These are phyloP conservation scores for Amaranthus cruentus DNA, from an alignment of 148 eudicot genomes.

Conservation along the genomic window DNA sequence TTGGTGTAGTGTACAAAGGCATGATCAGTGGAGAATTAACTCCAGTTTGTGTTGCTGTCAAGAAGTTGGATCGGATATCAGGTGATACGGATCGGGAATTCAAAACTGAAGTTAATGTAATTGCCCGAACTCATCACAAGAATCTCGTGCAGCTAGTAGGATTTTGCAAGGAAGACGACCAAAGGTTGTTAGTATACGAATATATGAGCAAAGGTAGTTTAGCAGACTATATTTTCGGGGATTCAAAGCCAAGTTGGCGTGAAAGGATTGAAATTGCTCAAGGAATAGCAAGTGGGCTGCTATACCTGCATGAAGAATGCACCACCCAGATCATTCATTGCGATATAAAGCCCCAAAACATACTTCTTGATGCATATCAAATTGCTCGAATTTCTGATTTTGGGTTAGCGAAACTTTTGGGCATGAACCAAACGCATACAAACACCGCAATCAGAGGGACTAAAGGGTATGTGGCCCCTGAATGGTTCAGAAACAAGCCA, in stretches of 20 bases:
- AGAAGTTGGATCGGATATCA: slow-evolving; percentile 16
- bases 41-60: slow-evolving; percentile 8
- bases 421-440: slow-evolving; percentile 10
- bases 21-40: slow-evolving; percentile 12
- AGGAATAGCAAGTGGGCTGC: slow-evolving; percentile 39
- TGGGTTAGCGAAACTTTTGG: slow-evolving; percentile 55
- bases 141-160: slow-evolving; percentile 40
- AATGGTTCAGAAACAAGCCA: slow-evolving; percentile 27
- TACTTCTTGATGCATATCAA: slow-evolving; percentile 44
- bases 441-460: slow-evolving; percentile 53
- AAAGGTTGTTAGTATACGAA: not conserved
- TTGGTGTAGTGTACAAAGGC: slow-evolving; percentile 46
- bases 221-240: slow-evolving; percentile 20
- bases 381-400: slow-evolving; percentile 52
- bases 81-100: slow-evolving; percentile 42
- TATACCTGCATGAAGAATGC: slow-evolving; percentile 54
- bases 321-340: slow-evolving; percentile 59
- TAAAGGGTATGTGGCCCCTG: slow-evolving; percentile 69
- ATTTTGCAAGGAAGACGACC: slow-evolving; percentile 43
- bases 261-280: slow-evolving; percentile 24
- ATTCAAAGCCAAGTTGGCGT: slow-evolving; percentile 33
- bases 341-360: slow-evolving; percentile 2
- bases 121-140: slow-evolving; percentile 41
- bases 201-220: no score
- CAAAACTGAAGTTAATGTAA: slow-evolving; percentile 4